phyloP scores from a whole-genome alignment of 2,329 filamentous ascomycete species.

The Lecanicillium sp. region DNA sequence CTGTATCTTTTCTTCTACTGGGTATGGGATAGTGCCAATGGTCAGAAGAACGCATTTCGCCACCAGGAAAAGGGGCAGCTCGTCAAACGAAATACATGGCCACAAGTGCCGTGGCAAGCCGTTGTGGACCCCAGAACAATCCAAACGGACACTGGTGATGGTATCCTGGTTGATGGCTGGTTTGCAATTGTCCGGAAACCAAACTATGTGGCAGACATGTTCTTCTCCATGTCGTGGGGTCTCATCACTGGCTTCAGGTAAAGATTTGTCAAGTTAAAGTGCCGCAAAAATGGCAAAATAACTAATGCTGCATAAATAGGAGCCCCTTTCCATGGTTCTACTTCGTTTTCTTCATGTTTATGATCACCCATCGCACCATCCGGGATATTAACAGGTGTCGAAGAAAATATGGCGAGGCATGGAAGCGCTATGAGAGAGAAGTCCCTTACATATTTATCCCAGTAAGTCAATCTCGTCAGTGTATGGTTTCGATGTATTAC shows the following conservation, averaged over 20 bases:
- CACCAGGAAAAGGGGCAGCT: conserved; percentile 66
- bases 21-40: conserved; percentile 87
- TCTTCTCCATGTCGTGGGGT: conserved; percentile 43
- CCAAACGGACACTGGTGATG: conserved; percentile 58
- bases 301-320: conserved; percentile 16
- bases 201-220: conserved; percentile 40
- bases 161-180: conserved; percentile 79
- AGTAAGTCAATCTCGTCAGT: too few species aligned
- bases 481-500: too few species aligned
- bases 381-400: conserved; percentile 73
- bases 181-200: conserved; percentile 64
- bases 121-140: conserved; percentile 76
- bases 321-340: conserved; percentile 91
- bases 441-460: conserved; percentile 52
- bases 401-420: conserved; percentile 72
- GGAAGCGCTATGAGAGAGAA: conserved; percentile 69
- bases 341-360: conserved; percentile 69
- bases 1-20: conserved; percentile 78
- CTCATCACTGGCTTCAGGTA: conserved; percentile 41
- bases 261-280: conserved; percentile 7
- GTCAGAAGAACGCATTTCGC: conserved; percentile 88
- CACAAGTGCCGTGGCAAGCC: conserved; percentile 81
- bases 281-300: too few species aligned
- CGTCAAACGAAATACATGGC: conserved; percentile 70
- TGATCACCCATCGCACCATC: conserved; percentile 73